Percentiles rank a stretch among this genome's conserved stretches.
Conservation (phyloP, 106 monocot genomes). For the Hemerocallis citrina region DNA sequence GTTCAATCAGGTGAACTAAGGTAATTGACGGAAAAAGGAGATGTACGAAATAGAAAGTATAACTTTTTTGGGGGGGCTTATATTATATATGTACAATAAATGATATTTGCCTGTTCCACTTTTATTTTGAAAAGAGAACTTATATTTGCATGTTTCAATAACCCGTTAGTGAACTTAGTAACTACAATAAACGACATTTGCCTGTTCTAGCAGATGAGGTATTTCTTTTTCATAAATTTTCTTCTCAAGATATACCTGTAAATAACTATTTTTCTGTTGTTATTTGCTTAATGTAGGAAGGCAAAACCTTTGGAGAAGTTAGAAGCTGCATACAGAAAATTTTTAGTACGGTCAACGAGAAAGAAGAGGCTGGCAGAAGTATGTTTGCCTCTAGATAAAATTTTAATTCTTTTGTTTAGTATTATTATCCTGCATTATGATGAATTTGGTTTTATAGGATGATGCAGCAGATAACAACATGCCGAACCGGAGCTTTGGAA, state of each 20-base stretch:
- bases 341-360: constrained; percentile 43
- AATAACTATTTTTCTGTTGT: not conserved
- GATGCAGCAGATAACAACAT: constrained; percentile 23
- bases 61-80: not conserved
- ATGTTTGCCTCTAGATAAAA: constrained; percentile 4
- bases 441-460: constrained; percentile 25
- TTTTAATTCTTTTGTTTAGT: not conserved
- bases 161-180: not conserved
- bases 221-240: not conserved
- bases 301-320: constrained; percentile 60
- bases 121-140: not conserved
- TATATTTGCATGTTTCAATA: not conserved
- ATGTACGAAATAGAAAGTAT: not conserved
- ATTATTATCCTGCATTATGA: not conserved
- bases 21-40: not conserved
- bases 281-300: constrained; percentile 31
- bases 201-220: not conserved
- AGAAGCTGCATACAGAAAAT: constrained; percentile 58
- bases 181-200: not conserved
- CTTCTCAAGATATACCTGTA: not conserved
- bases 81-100: not conserved
- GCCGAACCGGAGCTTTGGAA: constrained; percentile 69
- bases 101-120: not conserved
- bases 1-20: not conserved
- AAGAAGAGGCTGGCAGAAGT: constrained; percentile 43